These are phyloP conservation scores for Gaeumannomyces tritici DNA, from an alignment of 2,329 filamentous ascomycete species.

Conservation along the genomic window DNA sequence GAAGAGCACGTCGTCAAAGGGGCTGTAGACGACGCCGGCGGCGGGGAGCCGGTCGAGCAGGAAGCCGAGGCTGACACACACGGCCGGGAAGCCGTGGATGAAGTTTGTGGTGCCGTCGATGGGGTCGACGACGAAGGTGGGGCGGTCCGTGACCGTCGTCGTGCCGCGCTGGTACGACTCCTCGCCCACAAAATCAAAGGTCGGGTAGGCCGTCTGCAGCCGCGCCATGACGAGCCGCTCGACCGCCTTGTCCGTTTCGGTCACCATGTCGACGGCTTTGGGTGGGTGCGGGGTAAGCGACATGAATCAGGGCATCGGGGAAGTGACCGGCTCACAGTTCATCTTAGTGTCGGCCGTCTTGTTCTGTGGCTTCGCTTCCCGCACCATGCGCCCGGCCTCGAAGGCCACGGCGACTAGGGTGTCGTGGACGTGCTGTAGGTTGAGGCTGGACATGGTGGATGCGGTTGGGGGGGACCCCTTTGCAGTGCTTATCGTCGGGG, in stretches of 20 bases:
- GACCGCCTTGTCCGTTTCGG: conserved; percentile 57
- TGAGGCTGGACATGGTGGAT: conserved; percentile 40
- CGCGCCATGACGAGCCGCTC: conserved; percentile 49
- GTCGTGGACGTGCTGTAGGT: conserved; percentile 54
- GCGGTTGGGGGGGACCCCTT: background rate
- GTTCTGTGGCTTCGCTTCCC: conserved; percentile 48
- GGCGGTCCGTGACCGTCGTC: conserved; percentile 48
- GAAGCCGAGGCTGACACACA: conserved; percentile 69
- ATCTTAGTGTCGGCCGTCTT: conserved; percentile 51
- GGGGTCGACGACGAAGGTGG: conserved; percentile 74
- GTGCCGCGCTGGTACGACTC: conserved; percentile 65
- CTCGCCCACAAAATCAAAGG: conserved; percentile 60
- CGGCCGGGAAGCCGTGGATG: conserved; percentile 64
- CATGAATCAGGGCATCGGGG: background rate
- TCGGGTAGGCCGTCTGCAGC: conserved; percentile 42
- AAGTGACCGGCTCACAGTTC: conserved; percentile 39
- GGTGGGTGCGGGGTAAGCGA: conserved; percentile 17
- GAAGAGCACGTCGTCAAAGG: conserved; percentile 61
- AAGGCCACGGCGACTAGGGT: conserved; percentile 49
- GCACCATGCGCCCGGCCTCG: conserved; percentile 56
- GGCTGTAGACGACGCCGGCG: conserved; percentile 74
- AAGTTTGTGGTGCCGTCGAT: conserved; percentile 82
- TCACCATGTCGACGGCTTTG: conserved; percentile 61
- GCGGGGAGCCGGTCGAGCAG: conserved; percentile 50
- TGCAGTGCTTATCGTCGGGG: background rate